These are phyloP conservation scores for Xylaria curta DNA, from an alignment of 495 filamentous ascomycete species.

Conservation along the genomic window DNA sequence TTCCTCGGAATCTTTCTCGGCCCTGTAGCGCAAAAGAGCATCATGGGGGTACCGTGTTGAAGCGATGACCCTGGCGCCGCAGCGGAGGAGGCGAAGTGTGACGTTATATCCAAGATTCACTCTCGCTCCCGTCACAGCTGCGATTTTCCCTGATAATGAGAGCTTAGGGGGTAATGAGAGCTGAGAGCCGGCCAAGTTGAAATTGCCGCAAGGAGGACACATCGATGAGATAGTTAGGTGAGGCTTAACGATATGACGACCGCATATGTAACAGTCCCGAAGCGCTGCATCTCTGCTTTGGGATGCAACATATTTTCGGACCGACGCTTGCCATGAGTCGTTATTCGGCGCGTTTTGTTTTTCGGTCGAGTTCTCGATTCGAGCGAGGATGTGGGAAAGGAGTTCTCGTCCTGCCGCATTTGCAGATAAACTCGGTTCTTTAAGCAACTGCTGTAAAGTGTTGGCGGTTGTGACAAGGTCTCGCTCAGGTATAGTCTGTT, in stretches of 20 bases:
- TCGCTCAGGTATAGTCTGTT: neutral
- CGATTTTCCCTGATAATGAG: constrained; percentile 41
- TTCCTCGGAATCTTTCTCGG: constrained; percentile 41
- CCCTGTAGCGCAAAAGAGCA: constrained; percentile 47
- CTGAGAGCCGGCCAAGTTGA: constrained; percentile 43
- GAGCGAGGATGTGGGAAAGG: constrained; percentile 5
- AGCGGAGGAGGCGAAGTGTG: constrained; percentile 50
- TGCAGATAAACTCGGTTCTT: neutral
- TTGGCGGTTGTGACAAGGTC: constrained; percentile 17
- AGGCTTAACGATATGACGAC: constrained; percentile 34
- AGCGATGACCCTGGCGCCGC: constrained; percentile 57
- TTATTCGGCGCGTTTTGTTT: neutral
- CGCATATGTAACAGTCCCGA: constrained; percentile 52
- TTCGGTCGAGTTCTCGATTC: neutral
- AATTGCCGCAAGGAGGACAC: constrained; percentile 50
- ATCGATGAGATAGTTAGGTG: constrained; percentile 47
- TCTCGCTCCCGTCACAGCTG: constrained; percentile 54
- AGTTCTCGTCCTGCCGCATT: neutral
- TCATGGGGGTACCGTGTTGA: constrained; percentile 55
- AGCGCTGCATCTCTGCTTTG: neutral
- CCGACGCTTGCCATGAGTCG: neutral
- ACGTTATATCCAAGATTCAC: constrained; percentile 53
- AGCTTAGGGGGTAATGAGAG: constrained; percentile 47
- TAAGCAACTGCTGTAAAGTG: constrained; percentile 6
- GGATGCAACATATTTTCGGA: neutral